A percentile compares a stretch with the other conserved stretches of the same genome.
phyloP scores from a whole-genome alignment of 1,139 yeast genomes.

The Suhomyces anneliseae region DNA sequence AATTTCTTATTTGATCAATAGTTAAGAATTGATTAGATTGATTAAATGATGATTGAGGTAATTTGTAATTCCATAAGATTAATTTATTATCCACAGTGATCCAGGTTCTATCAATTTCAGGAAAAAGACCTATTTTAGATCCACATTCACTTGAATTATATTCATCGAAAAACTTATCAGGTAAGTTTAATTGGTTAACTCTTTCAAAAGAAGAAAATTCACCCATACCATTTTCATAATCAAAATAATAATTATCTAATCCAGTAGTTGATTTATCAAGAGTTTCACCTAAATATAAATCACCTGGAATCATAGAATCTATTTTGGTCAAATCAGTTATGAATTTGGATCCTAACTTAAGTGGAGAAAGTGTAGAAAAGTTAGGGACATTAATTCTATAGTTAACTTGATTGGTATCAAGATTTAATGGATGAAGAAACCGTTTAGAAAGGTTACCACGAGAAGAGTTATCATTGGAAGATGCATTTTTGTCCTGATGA shows the following conservation, averaged over 20 bases:
- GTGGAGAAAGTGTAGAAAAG: conserved; percentile 45
- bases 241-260: conserved; percentile 47
- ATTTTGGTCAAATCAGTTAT: conserved; percentile 46
- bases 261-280: conserved; percentile 40
- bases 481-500: conserved; percentile 32
- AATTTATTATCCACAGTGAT: conserved; percentile 79
- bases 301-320: conserved; percentile 48
- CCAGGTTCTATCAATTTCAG: conserved; percentile 86
- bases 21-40: conserved; percentile 67
- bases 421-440: conserved; percentile 37
- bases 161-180: conserved; percentile 80
- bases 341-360: conserved; percentile 45
- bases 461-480: conserved; percentile 22
- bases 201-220: conserved; percentile 78
- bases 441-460: conserved; percentile 33
- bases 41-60: conserved; percentile 52
- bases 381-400: conserved; percentile 48
- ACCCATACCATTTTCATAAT: conserved; percentile 42
- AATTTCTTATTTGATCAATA: conserved; percentile 78
- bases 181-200: conserved; percentile 66
- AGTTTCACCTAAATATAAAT: conserved; percentile 42
- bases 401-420: conserved; percentile 44
- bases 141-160: conserved; percentile 66
- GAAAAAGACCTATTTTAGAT: conserved; percentile 81
- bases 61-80: conserved; percentile 77